Percentiles rank a stretch among this genome's conserved stretches.
These are phyloP conservation scores for Ophiocytium majus DNA, from an alignment of 352 stramenopile species.

Conservation along the genomic window DNA sequence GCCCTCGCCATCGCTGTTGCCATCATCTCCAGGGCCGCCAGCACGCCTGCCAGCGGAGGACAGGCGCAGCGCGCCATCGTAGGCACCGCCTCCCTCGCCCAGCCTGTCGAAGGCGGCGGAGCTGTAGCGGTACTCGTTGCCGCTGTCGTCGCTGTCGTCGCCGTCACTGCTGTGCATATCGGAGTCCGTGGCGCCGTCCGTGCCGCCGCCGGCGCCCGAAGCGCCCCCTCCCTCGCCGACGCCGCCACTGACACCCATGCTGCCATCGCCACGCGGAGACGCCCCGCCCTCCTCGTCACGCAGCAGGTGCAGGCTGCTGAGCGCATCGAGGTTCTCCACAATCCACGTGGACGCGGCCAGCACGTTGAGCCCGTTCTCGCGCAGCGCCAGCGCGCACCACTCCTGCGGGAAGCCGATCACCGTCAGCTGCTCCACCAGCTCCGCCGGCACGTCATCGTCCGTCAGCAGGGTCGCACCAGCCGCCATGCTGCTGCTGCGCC, in stretches of 20 bases:
- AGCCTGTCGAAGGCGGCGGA: not conserved
- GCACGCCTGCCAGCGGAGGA: not conserved
- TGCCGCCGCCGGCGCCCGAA: conserved; percentile 13
- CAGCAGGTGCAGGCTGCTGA: conserved; percentile 65
- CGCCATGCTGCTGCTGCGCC: not conserved
- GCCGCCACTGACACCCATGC: not conserved
- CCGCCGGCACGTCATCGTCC: conserved; percentile 26
- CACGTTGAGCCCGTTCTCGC: conserved; percentile 83
- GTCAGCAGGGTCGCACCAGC: too few species aligned
- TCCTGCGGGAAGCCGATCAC: conserved; percentile 86
- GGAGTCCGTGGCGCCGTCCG: conserved; percentile 19
- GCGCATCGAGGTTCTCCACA: conserved; percentile 84
- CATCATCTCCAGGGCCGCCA: conserved; percentile 17
- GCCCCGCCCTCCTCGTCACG: conserved; percentile 10
- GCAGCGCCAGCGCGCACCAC: conserved; percentile 81
- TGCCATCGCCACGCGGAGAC: not conserved
- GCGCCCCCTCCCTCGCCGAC: not conserved
- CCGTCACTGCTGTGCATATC: conserved; percentile 25
- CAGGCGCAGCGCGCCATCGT: not conserved
- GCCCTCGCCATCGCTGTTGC: conserved; percentile 14
- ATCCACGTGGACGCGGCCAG: conserved; percentile 83
- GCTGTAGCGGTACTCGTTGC: conserved; percentile 15
- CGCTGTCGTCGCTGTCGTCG: conserved; percentile 18
- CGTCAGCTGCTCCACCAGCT: conserved; percentile 82
- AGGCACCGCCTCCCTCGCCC: not conserved